These are phyloP conservation scores for Claviceps arundinis DNA, from an alignment of 2,329 filamentous ascomycete genomes.

Conservation along the genomic window DNA sequence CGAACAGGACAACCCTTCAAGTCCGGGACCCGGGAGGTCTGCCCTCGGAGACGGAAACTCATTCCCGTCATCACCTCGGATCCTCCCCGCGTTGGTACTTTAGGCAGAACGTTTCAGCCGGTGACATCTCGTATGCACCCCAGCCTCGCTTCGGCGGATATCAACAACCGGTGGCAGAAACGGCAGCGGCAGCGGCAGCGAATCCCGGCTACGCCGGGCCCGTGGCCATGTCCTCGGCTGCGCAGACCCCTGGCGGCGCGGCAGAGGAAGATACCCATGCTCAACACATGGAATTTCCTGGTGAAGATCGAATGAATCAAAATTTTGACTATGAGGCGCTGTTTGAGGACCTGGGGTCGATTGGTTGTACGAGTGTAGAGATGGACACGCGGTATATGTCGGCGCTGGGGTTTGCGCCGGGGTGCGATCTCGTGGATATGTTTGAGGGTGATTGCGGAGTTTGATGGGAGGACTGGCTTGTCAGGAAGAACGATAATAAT, in stretches of 20 bases:
- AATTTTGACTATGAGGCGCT: conserved; percentile 36
- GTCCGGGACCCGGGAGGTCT: too few relatives aligned
- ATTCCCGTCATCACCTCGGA: too few relatives aligned
- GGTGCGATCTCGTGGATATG: conserved; percentile 44
- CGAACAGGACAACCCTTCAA: too few relatives aligned
- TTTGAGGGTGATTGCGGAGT: conserved; percentile 25
- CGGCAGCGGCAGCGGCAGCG: background rate
- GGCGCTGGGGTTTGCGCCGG: conserved; percentile 51
- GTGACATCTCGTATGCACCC: too few relatives aligned
- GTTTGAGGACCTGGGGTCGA: conserved; percentile 38
- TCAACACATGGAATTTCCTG: background rate
- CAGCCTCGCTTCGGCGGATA: too few relatives aligned
- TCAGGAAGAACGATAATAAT: too few relatives aligned
- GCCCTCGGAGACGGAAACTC: too few relatives aligned
- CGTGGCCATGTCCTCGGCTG: background rate
- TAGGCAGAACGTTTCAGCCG: too few relatives aligned
- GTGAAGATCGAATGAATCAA: conserved; percentile 8
- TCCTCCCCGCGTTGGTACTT: too few relatives aligned
- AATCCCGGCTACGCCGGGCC: background rate
- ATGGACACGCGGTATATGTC: conserved; percentile 52
- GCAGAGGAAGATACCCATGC: background rate
- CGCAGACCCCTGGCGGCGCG: background rate
- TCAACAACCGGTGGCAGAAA: background rate
- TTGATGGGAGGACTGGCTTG: conserved; percentile 5
- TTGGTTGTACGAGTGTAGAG: conserved; percentile 36